These are phyloP conservation scores for Venturia pyrina DNA, from an alignment of 2,329 filamentous ascomycete genomes.

Conservation along the genomic window DNA sequence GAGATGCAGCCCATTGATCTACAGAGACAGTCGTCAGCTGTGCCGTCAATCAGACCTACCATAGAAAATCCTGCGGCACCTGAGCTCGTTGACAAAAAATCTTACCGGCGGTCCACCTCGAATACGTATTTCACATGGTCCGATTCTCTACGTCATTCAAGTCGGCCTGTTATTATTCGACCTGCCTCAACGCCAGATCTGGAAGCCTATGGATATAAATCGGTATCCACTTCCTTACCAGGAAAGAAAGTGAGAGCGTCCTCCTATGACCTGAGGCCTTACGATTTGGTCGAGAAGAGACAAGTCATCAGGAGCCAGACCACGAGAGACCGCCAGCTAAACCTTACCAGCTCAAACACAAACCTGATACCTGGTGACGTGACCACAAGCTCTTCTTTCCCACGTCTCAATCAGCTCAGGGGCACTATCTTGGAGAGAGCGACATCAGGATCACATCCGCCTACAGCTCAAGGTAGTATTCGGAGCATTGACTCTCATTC, in stretches of 20 bases:
- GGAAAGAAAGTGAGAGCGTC: neutral
- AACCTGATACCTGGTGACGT: neutral
- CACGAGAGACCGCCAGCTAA: neutral
- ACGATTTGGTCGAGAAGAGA: neutral
- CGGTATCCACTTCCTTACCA: neutral
- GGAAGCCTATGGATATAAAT: neutral
- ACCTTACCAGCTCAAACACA: neutral
- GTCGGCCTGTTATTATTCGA: constrained; percentile 12
- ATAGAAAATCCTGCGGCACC: constrained; percentile 21
- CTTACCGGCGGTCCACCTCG: constrained; percentile 14
- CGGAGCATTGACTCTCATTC: neutral
- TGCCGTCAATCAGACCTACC: constrained; percentile 17
- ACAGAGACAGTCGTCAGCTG: neutral
- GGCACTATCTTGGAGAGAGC: neutral
- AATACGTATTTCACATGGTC: constrained; percentile 33
- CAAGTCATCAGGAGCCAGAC: neutral
- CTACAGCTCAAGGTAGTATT: neutral
- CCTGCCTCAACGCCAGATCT: neutral
- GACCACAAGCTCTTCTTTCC: neutral
- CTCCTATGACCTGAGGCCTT: neutral
- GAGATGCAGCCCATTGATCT: neutral
- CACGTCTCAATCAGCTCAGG: neutral
- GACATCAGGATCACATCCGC: neutral
- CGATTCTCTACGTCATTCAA: constrained; percentile 25
- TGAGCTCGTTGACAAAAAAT: constrained; percentile 17